phyloP scores from a whole-genome alignment of 139 green algal species.

The Microglena sp. region DNA sequence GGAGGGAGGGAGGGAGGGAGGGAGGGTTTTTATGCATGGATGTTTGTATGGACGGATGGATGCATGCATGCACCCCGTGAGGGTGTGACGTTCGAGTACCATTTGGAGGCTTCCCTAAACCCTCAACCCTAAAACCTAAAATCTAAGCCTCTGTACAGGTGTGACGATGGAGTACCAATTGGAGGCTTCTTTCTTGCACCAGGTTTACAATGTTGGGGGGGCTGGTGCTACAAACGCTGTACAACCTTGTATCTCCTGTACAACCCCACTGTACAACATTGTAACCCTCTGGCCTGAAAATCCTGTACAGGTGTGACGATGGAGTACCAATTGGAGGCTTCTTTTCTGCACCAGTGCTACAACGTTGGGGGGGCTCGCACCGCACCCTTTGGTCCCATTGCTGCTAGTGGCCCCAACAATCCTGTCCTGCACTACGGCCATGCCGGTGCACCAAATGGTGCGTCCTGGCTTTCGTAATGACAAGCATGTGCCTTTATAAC shows the following conservation, averaged over 20 bases:
- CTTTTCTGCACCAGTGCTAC: conserved; percentile 69
- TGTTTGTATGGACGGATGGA: too few relatives aligned
- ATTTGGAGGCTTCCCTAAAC: too few relatives aligned
- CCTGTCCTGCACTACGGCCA: conserved; percentile 86
- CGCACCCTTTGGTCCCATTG: conserved; percentile 75
- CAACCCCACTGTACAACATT: too few relatives aligned
- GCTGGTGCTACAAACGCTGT: conserved; percentile 6
- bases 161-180: conserved; percentile 37
- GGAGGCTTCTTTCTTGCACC: conserved; percentile 59
- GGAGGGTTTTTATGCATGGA: too few relatives aligned
- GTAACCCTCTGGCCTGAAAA: too few relatives aligned
- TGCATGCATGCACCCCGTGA: too few relatives aligned
- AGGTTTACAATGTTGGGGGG: conserved; percentile 45
- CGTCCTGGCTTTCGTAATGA: background rate
- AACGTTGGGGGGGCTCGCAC: conserved; percentile 14
- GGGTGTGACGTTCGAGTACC: too few relatives aligned
- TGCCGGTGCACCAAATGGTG: conserved; percentile 69
- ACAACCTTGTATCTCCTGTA: too few relatives aligned
- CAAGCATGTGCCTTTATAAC: background rate
- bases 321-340: conserved; percentile 44
- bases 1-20: too few relatives aligned
- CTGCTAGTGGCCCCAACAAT: conserved; percentile 60
- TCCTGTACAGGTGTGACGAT: conserved; percentile 14
- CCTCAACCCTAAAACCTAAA: too few relatives aligned
- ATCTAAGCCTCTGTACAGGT: too few relatives aligned